Percentiles rank a stretch among this genome's conserved stretches.
Conservation (phyloP, 768 basidiomycete species). For the Psilocybe cyanescens region DNA sequence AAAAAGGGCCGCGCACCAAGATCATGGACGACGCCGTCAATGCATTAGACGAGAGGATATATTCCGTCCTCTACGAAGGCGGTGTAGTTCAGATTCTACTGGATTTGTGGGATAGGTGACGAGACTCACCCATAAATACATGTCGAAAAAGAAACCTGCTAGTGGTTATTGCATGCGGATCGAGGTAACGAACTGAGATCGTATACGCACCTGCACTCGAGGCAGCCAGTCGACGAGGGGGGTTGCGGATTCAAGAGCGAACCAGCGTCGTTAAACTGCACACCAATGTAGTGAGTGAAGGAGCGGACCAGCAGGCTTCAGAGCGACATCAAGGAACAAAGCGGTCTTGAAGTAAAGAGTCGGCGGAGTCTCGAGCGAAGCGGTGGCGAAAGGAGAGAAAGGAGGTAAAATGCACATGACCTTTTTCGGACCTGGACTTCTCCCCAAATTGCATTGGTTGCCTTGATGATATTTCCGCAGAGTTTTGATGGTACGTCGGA, state of each 20-base stretch:
- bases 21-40: constrained; percentile 10
- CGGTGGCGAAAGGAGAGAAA: constrained; percentile 10
- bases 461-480: constrained; percentile 11
- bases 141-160: constrained; percentile 8
- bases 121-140: constrained; percentile 17
- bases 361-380: not conserved
- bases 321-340: constrained; percentile 12
- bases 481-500: constrained; percentile 1
- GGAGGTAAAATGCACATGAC: constrained; percentile 3
- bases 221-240: not conserved
- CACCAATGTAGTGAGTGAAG: constrained; percentile 12
- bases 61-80: constrained; percentile 10
- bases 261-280: constrained; percentile 10
- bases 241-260: not conserved
- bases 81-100: not conserved
- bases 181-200: not conserved
- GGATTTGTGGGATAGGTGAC: not conserved
- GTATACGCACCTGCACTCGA: not conserved
- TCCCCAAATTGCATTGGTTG: constrained; percentile 12
- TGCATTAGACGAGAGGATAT: constrained; percentile 5
- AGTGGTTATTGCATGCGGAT: not conserved
- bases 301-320: constrained; percentile 14
- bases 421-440: constrained; percentile 10
- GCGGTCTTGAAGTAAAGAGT: not conserved
- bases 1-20: constrained; percentile 7